phyloP scores from a whole-genome alignment of 2,329 filamentous ascomycete species.

The Davidsoniella eucalypti region DNA sequence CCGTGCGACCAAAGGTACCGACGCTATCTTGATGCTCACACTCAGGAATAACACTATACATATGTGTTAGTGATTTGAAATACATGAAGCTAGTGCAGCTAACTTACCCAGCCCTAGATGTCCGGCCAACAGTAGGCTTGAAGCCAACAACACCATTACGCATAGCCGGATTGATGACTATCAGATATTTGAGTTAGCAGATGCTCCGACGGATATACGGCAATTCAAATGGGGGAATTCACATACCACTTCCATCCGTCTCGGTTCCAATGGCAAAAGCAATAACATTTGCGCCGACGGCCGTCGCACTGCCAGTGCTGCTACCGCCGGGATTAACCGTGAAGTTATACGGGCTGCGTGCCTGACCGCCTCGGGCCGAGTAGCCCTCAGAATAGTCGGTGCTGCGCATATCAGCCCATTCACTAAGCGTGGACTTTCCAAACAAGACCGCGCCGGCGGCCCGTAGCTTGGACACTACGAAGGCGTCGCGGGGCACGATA shows the following conservation, averaged over 20 bases:
- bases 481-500: conserved; percentile 50
- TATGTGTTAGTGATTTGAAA: background rate
- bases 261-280: conserved; percentile 56
- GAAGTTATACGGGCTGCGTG: conserved; percentile 50
- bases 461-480: conserved; percentile 44
- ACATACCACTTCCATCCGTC: conserved; percentile 47
- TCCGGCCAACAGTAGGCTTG: conserved; percentile 60
- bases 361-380: conserved; percentile 46
- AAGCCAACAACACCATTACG: conserved; percentile 54
- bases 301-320: conserved; percentile 48
- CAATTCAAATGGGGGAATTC: background rate
- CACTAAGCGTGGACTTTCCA: conserved; percentile 53
- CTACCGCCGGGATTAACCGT: conserved; percentile 52
- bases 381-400: conserved; percentile 54
- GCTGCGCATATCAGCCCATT: conserved; percentile 59
- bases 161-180: conserved; percentile 54
- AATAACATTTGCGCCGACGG: conserved; percentile 45
- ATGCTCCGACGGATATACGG: background rate
- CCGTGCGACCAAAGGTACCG: conserved; percentile 49
- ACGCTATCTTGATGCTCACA: conserved; percentile 52
- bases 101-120: conserved; percentile 34
- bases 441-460: conserved; percentile 51
- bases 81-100: background rate
- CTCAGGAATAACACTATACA: conserved; percentile 41
- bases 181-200: background rate